These are phyloP conservation scores for Cucurbita pepo DNA, from an alignment of 306 rosid genomes.

Conservation along the genomic window DNA sequence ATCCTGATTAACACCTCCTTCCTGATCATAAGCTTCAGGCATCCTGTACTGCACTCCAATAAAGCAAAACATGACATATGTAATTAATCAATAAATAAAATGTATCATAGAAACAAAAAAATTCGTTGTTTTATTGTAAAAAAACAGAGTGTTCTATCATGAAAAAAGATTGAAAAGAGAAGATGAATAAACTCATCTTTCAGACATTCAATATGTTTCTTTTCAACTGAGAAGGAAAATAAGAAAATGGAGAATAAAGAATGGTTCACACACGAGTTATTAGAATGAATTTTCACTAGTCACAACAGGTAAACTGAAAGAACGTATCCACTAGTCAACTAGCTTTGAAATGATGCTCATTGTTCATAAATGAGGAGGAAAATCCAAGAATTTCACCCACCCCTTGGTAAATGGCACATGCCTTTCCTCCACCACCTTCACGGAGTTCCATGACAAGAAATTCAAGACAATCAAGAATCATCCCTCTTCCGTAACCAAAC, in stretches of 20 bases:
- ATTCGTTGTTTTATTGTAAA: not conserved
- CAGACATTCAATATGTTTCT: not conserved
- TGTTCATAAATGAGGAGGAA: too few relatives aligned
- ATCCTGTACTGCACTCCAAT: slow-evolving; percentile 65
- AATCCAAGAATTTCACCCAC: too few relatives aligned
- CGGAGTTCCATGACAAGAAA: too few relatives aligned
- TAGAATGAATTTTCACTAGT: not conserved
- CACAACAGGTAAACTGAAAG: not conserved
- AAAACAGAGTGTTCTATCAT: not conserved
- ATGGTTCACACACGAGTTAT: not conserved
- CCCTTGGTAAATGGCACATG: too few relatives aligned
- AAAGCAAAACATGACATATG: slow-evolving; percentile 5
- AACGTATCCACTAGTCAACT: not conserved
- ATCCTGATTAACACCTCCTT: slow-evolving; percentile 73
- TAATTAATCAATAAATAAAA: not conserved
- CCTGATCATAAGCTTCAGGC: slow-evolving; percentile 89
- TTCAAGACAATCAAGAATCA: too few relatives aligned
- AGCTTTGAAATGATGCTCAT: too few relatives aligned
- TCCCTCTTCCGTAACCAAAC: too few relatives aligned
- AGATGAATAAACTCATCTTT: not conserved
- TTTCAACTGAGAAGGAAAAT: not conserved
- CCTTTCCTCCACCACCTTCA: too few relatives aligned
- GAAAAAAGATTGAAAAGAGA: not conserved
- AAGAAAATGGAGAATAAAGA: not conserved
- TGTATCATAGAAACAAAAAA: not conserved